Evolutionary conservation across 306 rosid genomes (phyloP), one percentile per base, ranked within the genome.

Genomic region (Lithocarpus polystachyus): DNA sequence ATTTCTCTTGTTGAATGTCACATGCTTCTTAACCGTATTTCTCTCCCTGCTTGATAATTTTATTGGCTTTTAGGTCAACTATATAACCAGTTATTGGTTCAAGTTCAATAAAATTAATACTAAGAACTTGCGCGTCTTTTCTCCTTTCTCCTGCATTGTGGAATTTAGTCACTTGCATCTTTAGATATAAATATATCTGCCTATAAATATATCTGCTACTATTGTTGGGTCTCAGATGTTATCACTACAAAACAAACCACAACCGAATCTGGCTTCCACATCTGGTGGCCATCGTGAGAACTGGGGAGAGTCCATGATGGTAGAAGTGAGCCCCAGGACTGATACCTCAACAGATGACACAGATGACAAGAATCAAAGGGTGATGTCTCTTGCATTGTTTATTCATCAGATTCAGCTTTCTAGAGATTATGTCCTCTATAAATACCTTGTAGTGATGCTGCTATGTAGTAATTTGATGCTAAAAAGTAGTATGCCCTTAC

Each of bases 321-420:
- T 92, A 29, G 96, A 90, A 80, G 93, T 76, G 29, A 92, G 98
- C 86, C 94, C 93, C 5, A 85, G 82, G 76, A 93, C 97, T 55
- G 97, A 92, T 86, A 89, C 98, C 80, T 95, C 98, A 62, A 90
- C 94, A 26, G 99, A 95, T 79, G 98, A 95, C 74, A 92, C 99
- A 5, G 97, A 95, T 77, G 92, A 91, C 77, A 95, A 91, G 83
- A 92, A 87, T 87, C 94, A n/a, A n/a, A n/a, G n/a, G n/a, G n/a
- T n/a, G n/a, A n/a, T n/a, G n/a, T n/a, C n/a, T n/a, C n/a, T n/a
- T n/a, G n/a, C n/a, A n/a, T n/a, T n/a, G n/a, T n/a, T n/a, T n/a
- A n/a, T n/a, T n/a, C n/a, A n/a, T n/a, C n/a, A n/a, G n/a, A n/a
- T n/a, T n/a, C n/a, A n/a, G n/a, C n/a, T n/a, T n/a, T n/a, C n/a